A percentile compares a stretch with the other conserved stretches of the same genome.
Conservation (phyloP, 306 rosid genomes). For the Vigna unguiculata region DNA sequence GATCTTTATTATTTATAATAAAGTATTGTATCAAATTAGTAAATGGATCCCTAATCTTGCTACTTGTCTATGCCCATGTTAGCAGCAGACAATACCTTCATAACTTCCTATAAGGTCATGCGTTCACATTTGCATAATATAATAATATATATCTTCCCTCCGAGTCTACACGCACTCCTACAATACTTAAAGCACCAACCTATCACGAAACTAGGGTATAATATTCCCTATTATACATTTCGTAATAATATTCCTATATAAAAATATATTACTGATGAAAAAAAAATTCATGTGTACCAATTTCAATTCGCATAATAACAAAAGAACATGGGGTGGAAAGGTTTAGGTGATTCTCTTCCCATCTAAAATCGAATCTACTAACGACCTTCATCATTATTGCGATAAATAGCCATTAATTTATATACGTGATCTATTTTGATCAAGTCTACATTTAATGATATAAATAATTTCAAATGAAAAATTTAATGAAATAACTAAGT, state of each 20-base stretch:
- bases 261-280: background rate
- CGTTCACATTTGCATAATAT: background rate
- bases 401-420: slow-evolving; percentile 20
- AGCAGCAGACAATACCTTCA: background rate
- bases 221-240: background rate
- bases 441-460: too few species aligned
- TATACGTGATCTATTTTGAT: slow-evolving; percentile 10
- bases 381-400: background rate
- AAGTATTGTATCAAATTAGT: background rate
- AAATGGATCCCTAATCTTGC: background rate
- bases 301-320: background rate
- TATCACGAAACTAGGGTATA: slow-evolving; percentile 11
- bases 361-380: slow-evolving; percentile 27
- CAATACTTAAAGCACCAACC: slow-evolving; percentile 40
- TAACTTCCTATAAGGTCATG: background rate
- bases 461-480: too few species aligned
- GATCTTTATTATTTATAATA: background rate
- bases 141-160: background rate
- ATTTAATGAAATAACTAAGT: too few species aligned
- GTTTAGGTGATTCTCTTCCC: slow-evolving; percentile 11
- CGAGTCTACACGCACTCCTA: slow-evolving; percentile 1
- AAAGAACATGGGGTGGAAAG: slow-evolving; percentile 16
- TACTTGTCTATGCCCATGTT: slow-evolving; percentile 5
- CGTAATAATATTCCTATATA: slow-evolving; percentile 37
- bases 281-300: slow-evolving; percentile 5